Conservation (phyloP, 257 asterid species). For the Plantago major region DNA sequence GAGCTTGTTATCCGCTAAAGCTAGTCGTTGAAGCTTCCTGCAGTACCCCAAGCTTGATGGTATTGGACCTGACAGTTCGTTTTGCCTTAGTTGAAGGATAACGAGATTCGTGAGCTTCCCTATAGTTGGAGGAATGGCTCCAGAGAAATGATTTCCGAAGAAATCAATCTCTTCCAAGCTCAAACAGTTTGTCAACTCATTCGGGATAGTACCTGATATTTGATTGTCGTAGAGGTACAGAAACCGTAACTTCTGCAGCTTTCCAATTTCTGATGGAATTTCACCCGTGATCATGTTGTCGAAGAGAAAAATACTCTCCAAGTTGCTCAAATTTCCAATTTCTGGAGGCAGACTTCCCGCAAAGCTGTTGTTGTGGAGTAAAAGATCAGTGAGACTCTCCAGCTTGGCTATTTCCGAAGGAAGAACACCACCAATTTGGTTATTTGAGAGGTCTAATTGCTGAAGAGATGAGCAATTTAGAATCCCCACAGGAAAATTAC, state of each 20-base stretch:
- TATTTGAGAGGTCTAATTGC: constrained; percentile 71
- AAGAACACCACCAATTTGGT: constrained; percentile 43
- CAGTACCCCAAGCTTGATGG: constrained; percentile 82
- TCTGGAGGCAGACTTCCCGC: constrained; percentile 57
- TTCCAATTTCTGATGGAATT: constrained; percentile 70
- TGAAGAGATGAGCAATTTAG: constrained; percentile 58
- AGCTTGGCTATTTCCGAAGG: constrained; percentile 51
- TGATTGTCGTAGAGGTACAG: constrained; percentile 74
- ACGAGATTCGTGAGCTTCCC: constrained; percentile 72
- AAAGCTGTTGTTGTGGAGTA: constrained; percentile 79
- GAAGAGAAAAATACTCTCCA: constrained; percentile 47
- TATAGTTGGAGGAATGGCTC: constrained; percentile 63
- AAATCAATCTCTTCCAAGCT: constrained; percentile 61
- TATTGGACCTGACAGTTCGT: constrained; percentile 61
- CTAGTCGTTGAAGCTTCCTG: constrained; percentile 63
- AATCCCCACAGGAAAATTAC: constrained; percentile 53
- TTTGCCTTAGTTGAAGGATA: constrained; percentile 64
- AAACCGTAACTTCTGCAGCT: constrained; percentile 42
- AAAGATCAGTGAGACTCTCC: constrained; percentile 63
- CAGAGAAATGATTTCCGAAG: constrained; percentile 66
- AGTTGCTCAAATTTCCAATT: constrained; percentile 62
- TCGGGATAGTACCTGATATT: constrained; percentile 67
- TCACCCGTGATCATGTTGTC: constrained; percentile 64
- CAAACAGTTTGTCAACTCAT: constrained; percentile 66
- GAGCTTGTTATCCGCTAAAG: constrained; percentile 75